Conservation (phyloP, 768 basidiomycete genomes). For the Kwoniella shandongensis region DNA sequence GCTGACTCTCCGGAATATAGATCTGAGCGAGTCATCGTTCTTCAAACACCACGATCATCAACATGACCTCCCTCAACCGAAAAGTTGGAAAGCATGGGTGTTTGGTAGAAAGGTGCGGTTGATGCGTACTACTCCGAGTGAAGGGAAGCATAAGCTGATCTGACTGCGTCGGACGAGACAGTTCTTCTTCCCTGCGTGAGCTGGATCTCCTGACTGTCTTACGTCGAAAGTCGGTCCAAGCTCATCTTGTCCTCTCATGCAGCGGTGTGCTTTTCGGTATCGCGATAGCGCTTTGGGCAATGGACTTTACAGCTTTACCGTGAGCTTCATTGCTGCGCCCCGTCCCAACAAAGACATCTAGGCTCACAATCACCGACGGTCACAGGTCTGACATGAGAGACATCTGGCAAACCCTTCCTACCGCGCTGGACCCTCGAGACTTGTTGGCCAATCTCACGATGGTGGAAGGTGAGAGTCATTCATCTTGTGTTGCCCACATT, state of each 20-base stretch:
- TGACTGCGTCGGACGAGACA: slow-evolving; percentile 1
- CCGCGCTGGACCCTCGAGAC: slow-evolving; percentile 41
- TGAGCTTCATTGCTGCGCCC: slow-evolving; percentile 10
- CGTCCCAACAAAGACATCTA: background rate
- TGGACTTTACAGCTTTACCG: slow-evolving; percentile 36
- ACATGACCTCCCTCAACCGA: background rate
- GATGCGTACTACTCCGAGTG: too few relatives aligned
- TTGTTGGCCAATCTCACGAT: slow-evolving; percentile 45
- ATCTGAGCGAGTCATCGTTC: slow-evolving; percentile 38
- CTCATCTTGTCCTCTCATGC: background rate
- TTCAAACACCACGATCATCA: slow-evolving; percentile 25
- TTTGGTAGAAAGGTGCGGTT: slow-evolving; percentile 47
- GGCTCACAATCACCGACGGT: background rate
- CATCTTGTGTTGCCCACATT: background rate
- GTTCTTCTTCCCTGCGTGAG: slow-evolving; percentile 48
- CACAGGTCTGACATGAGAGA: slow-evolving; percentile 39
- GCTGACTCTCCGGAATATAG: too few relatives aligned
- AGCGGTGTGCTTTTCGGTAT: slow-evolving; percentile 45
- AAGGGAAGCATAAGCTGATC: too few relatives aligned
- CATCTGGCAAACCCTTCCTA: slow-evolving; percentile 38
- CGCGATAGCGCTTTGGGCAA: slow-evolving; percentile 27
- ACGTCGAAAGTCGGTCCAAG: too few relatives aligned
- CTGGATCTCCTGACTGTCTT: too few relatives aligned
- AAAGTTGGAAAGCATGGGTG: slow-evolving; percentile 41
- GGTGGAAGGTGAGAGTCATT: slow-evolving; percentile 32